Evolutionary conservation across 306 rosid species (phyloP), one percentile per base, ranked within the genome.

Genomic region (Quercus gilva): DNA sequence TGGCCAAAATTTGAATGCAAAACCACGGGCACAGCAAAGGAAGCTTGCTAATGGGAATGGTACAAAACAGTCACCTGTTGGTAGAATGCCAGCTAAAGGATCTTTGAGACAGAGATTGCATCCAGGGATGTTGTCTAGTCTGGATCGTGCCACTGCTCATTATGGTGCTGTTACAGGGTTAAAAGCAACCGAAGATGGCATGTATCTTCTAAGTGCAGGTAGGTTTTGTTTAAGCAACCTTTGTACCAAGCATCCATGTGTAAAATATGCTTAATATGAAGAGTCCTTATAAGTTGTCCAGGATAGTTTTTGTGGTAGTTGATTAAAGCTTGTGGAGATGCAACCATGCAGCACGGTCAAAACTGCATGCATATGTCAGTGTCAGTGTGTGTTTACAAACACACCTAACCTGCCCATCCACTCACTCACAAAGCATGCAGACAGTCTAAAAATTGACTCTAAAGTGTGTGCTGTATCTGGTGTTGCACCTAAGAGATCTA

Each of bases 191-290:
- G 94, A 88, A 70, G 96, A 91, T 55, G 98, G 97, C 91, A 86
- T 91, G 99, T 85, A 91, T 83, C 98, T 93, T 81, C 91, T 95
- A 35, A 95, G 97, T 78, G 94, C 99, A 93, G 97, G 97, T 91
- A 71, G 77, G 17, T 76, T 78, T 70, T 57, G 59, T 29, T 56
- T 71, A 21, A 53, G 55, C 74, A 26, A 37, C 15, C 11, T 45
- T 53, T 43, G 9, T 73, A 15, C 53, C 33, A 31, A 79, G 37
- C 57, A 21, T 41, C 18, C 37, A 29, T 79, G 74, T 71, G 58
- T 55, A 56, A 35, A 43, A 76, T 71, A 35, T 33, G 52, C 26
- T 19, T 19, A 19, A 67, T 33, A 4, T 20, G 37, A 35, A 26
- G 19, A 33, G 71, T 33, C 25, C 10, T 67, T 10, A 67, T 19